These are phyloP conservation scores for Erysimum pusillum DNA, from an alignment of 441 rosid species.

Conservation along the genomic window DNA sequence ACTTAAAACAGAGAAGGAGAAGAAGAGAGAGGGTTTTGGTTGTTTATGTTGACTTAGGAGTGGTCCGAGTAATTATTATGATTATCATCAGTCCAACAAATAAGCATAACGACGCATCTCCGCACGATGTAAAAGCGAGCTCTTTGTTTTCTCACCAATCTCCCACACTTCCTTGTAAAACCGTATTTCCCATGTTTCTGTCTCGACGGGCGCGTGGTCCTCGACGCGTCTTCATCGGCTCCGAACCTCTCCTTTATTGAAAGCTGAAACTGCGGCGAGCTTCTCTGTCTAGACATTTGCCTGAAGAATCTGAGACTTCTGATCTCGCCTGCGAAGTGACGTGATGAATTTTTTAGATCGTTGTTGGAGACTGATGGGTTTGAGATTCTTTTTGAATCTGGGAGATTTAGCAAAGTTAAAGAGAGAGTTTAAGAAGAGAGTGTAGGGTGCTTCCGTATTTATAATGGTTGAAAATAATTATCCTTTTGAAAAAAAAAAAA, in stretches of 20 bases:
- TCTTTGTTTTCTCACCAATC: constrained; percentile 77
- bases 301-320: background rate
- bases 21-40: background rate
- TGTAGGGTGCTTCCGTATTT: constrained; percentile 35
- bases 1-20: background rate
- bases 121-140: constrained; percentile 91
- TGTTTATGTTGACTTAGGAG: background rate
- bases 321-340: background rate
- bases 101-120: constrained; percentile 83
- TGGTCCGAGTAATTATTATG: constrained; percentile 49
- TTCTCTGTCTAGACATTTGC: constrained; percentile 33
- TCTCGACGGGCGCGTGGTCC: constrained; percentile 21
- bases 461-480: constrained; percentile 26
- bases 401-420: background rate
- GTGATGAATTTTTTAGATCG: background rate
- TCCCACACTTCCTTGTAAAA: constrained; percentile 83
- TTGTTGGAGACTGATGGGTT: constrained; percentile 6
- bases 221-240: constrained; percentile 18
- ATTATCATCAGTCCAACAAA: constrained; percentile 91
- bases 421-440: constrained; percentile 1
- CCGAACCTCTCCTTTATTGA: constrained; percentile 19
- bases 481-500: background rate
- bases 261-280: constrained; percentile 15
- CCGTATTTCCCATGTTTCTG: constrained; percentile 55
- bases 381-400: background rate